Conservation (phyloP, 106 monocot species). For the Hemerocallis citrina region DNA sequence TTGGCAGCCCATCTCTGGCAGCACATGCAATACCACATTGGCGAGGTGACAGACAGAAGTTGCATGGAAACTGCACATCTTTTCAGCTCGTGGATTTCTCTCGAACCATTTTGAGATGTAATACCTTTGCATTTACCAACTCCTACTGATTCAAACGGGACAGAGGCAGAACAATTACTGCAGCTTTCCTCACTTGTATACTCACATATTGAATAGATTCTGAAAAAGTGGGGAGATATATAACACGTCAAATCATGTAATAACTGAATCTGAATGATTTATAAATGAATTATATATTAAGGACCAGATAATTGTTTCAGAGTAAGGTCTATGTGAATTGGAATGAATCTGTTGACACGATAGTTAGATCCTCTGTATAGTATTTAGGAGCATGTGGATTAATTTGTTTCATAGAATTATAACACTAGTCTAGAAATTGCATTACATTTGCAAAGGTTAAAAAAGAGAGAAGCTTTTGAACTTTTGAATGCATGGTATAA, state of each 20-base stretch:
- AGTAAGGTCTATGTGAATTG: too few species aligned
- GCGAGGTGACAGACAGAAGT: slow-evolving; percentile 26
- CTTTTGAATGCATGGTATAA: too few species aligned
- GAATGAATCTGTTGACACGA: too few species aligned
- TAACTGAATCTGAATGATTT: too few species aligned
- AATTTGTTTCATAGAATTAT: too few species aligned
- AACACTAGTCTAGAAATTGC: too few species aligned
- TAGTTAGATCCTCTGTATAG: too few species aligned
- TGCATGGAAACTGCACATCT: slow-evolving; percentile 77
- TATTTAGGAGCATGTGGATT: too few species aligned
- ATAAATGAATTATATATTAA: too few species aligned
- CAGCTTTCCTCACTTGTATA: slow-evolving; percentile 39
- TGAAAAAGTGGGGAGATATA: slow-evolving; percentile 3
- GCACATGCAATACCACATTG: slow-evolving; percentile 70
- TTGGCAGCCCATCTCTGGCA: slow-evolving; percentile 40
- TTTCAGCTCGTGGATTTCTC: slow-evolving; percentile 41
- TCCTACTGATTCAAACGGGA: slow-evolving; percentile 57
- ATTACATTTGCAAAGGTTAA: too few species aligned
- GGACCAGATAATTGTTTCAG: too few species aligned
- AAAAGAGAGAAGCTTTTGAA: too few species aligned
- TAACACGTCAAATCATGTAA: background rate
- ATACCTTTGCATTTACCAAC: slow-evolving; percentile 44
- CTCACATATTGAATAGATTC: slow-evolving; percentile 19
- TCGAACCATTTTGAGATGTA: background rate
- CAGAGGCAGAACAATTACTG: slow-evolving; percentile 52